phyloP scores from a whole-genome alignment of 345 rosid genomes.

The Salix udensis region DNA sequence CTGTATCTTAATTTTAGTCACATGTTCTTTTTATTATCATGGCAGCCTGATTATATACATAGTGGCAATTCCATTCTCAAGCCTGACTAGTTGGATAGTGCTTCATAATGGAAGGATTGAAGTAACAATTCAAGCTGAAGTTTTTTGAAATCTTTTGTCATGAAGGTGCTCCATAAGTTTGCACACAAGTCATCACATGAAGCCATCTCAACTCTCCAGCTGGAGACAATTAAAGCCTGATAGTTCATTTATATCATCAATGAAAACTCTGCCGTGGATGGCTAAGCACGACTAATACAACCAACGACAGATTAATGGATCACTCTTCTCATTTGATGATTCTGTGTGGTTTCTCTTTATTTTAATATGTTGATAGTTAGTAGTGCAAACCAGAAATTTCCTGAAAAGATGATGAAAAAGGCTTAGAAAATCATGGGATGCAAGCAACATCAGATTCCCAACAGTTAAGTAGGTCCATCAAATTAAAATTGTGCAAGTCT shows the following conservation, averaged over 20 bases:
- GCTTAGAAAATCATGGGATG: background rate
- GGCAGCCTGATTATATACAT: background rate
- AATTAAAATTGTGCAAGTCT: background rate
- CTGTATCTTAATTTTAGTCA: background rate
- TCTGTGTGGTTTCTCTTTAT: background rate
- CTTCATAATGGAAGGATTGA: background rate
- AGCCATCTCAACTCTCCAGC: background rate
- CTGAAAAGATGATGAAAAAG: background rate
- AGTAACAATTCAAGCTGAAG: background rate
- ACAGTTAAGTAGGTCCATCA: constrained; percentile 3
- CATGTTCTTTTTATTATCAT: background rate
- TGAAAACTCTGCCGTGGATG: background rate
- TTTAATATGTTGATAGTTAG: background rate
- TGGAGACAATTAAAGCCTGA: background rate
- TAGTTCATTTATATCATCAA: background rate
- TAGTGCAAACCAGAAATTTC: background rate
- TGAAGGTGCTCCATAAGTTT: background rate
- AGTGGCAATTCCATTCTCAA: background rate
- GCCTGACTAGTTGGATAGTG: no score
- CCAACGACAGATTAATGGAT: background rate
- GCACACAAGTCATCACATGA: background rate
- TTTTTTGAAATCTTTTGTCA: background rate
- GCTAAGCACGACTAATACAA: background rate
- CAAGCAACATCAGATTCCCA: constrained; percentile 39
- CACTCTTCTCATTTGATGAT: background rate